Conservation (phyloP, 208 protist genomes). For the Crithidia mellificae region DNA sequence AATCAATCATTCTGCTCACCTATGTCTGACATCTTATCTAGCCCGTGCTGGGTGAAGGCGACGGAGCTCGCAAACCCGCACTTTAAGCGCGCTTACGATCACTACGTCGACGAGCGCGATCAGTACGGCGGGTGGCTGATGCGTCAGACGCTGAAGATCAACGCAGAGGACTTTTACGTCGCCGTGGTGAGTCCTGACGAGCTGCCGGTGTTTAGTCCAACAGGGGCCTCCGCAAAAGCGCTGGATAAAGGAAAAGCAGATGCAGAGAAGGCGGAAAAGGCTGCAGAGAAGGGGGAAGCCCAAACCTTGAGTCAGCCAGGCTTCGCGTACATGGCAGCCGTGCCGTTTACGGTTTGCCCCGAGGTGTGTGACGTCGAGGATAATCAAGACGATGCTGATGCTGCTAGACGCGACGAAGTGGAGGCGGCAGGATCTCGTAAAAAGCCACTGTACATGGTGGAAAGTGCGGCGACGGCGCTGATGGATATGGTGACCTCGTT, state of each 20-base stretch:
- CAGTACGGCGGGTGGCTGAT: constrained; percentile 38
- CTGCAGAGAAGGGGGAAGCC: not conserved
- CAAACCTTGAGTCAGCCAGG: not conserved
- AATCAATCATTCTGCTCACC: no score
- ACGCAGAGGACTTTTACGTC: constrained; percentile 26
- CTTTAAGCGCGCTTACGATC: constrained; percentile 30
- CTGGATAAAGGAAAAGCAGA: not conserved
- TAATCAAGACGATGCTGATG: not conserved
- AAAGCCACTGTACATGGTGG: constrained; percentile 7
- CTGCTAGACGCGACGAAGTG: no score
- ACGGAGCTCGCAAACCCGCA: constrained; percentile 3
- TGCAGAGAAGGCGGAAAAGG: not conserved
- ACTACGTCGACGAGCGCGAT: constrained; percentile 32
- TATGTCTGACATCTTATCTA: constrained; percentile 23
- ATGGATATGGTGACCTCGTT: constrained; percentile 59
- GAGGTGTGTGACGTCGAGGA: constrained; percentile 20
- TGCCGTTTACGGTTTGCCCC: constrained; percentile 30
- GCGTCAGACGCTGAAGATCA: constrained; percentile 26
- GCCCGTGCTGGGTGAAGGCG: constrained; percentile 32
- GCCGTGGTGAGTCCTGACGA: constrained; percentile 12
- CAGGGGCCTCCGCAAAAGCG: not conserved
- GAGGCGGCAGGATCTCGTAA: no score
- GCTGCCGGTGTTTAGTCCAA: constrained; percentile 28
- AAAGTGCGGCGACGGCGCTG: constrained; percentile 16
- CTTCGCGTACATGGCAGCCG: constrained; percentile 30